Evolutionary conservation across 2,329 filamentous ascomycete genomes (phyloP), one percentile per base, ranked within the genome.

Genomic region (Fusarium piperis): DNA sequence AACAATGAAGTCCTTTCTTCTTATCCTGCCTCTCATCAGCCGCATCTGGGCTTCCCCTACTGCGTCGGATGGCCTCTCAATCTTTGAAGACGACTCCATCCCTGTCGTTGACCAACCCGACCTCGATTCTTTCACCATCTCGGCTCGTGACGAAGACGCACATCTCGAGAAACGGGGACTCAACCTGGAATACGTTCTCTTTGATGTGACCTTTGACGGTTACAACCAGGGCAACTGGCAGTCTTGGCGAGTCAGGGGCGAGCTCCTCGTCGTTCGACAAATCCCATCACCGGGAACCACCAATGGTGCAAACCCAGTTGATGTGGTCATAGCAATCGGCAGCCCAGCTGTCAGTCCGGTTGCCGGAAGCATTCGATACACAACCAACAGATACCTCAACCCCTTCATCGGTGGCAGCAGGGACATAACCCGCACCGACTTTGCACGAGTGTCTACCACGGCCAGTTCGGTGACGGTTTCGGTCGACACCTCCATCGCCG

Each of bases 371-470:
- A 65, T 65, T 26, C 39, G 58, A 33, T 65, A 65, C 28, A 51
- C 61, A 11, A 65, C 58, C 33, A 65, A 65, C 33, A 32, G 57
- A 26, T 65, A 65, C 15, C 63, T 65, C 38, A 65, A 62, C n/a
- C 39, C 41, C 15, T 65, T 62, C 51, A 39, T 65, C 16, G 30
- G 63, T 20, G 63, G 51, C 41, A 32, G 30, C 20, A 56, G 13
- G 16, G 63, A 65, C 15, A 30, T 6, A n/a, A 39, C 58, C 12
- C 58, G 58, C 20, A 11, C 20, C 11, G 63, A 62, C 23, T 62
- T 62, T 62, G 58, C 58, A 15, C 33, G 58, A n/a, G 58, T 65
- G 12, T 65, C 63, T 10, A 20, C 16, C 20, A 65, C 36, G 26
- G 23, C 58, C n/a, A 38, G 16, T 33, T 51, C 48, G 4, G 58